phyloP scores from a whole-genome alignment of 2,329 filamentous ascomycete species.

The Colletotrichum siamense region DNA sequence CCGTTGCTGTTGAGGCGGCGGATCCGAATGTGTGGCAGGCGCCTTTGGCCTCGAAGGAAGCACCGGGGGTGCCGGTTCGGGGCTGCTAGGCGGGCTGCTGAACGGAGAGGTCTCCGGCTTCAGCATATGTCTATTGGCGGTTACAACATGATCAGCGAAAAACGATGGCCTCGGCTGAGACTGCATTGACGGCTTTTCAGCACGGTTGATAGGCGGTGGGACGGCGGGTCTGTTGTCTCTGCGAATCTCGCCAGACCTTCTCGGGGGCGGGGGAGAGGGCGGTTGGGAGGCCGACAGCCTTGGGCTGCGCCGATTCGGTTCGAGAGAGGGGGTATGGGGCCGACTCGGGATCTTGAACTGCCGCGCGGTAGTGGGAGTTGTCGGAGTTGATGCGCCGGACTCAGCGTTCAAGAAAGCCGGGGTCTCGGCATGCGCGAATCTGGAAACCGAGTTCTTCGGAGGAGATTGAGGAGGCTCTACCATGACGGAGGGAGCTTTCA shows the following conservation, averaged over 20 bases:
- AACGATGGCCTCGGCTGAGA: constrained; percentile 28
- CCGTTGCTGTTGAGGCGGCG: constrained; percentile 25
- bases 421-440: constrained; percentile 43
- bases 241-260: constrained; percentile 64
- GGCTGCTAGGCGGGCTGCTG: constrained; percentile 81
- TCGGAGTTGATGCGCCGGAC: constrained; percentile 43
- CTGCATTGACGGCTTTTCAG: constrained; percentile 65
- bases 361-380: constrained; percentile 47
- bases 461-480: constrained; percentile 76
- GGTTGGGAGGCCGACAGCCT: constrained; percentile 53
- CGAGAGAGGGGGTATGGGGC: constrained; percentile 57
- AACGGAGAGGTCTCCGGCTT: constrained; percentile 74
- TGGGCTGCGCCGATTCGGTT: constrained; percentile 51
- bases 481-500: constrained; percentile 66
- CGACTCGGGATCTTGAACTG: constrained; percentile 61
- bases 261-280: constrained; percentile 68
- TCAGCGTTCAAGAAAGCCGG: constrained; percentile 55
- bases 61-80: constrained; percentile 55
- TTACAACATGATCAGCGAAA: constrained; percentile 25
- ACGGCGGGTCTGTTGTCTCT: constrained; percentile 52
- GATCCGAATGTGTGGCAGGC: constrained; percentile 26
- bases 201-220: constrained; percentile 81
- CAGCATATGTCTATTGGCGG: constrained; percentile 37
- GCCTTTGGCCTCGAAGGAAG: constrained; percentile 50
- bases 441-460: constrained; percentile 51